phyloP scores from a whole-genome alignment of 2,329 filamentous ascomycete genomes.

The Colletotrichum coccodes region DNA sequence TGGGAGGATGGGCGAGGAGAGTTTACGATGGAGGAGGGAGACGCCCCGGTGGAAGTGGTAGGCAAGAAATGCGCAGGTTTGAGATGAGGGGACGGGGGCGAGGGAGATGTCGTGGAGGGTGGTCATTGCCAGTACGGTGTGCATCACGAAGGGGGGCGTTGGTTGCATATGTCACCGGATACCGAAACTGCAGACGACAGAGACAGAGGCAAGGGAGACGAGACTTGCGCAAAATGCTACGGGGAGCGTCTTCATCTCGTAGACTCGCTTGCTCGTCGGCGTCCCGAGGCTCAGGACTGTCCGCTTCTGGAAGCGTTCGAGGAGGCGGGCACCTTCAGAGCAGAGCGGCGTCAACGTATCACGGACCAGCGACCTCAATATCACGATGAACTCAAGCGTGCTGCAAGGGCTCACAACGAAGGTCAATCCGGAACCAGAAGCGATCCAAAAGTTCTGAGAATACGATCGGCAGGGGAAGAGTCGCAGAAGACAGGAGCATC shows the following conservation, averaged over 20 bases:
- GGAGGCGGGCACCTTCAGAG: conserved; percentile 40
- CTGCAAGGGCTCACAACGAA: neutral
- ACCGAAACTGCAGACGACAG: neutral
- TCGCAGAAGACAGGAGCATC: neutral
- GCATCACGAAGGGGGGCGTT: conserved; percentile 63
- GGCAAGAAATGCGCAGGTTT: conserved; percentile 44
- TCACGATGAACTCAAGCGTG: no score
- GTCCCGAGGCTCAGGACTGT: conserved; percentile 53
- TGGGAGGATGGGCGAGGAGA: conserved; percentile 46
- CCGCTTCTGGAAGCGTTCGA: conserved; percentile 54
- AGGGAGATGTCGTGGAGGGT: conserved; percentile 63
- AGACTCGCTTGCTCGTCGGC: conserved; percentile 41
- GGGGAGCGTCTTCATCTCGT: conserved; percentile 46
- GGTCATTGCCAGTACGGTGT: conserved; percentile 62
- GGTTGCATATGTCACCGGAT: conserved; percentile 31
- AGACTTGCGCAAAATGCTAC: conserved; percentile 52
- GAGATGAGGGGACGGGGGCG: conserved; percentile 27
- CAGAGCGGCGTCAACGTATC: no score
- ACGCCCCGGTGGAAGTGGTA: conserved; percentile 60
- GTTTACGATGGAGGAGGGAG: conserved; percentile 56
- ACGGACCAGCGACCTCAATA: no score
- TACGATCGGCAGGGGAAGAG: neutral
- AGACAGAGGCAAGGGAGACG: neutral
- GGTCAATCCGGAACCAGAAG: neutral
- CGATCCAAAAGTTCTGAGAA: neutral